Evolutionary conservation across 1,284 basidiomycete species (phyloP), one percentile per base, ranked within the genome.

Genomic region (Tilletia indica): DNA sequence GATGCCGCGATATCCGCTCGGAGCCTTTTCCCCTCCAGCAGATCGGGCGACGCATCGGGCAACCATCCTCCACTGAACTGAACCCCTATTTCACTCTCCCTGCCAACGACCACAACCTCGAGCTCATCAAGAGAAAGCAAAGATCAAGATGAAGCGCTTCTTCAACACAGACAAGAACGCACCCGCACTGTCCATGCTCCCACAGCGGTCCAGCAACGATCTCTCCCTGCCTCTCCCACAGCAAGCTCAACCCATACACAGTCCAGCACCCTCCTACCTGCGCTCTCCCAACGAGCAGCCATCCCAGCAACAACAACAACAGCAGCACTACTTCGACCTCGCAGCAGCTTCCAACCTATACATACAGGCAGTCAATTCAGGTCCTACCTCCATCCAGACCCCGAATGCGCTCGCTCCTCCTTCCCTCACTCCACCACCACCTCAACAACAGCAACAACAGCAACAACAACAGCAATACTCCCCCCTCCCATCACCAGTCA

Each of bases 241-340:
- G 61, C 61, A n/a, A 16, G 8, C 61, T 16, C 34, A 38, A 6
- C 34, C 61, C 12, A 4, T 38, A 14, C 36, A 36, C 31, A 64
- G 61, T 38, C 61, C 61, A 39, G 6, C 61, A 14, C 61, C 61
- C 19, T 64, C 61, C 16, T 64, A 64, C 36, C 8, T 34, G 11
- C 58, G 58, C 58, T 16, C 8, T 25, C 51, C 58, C 31, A 12
- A 38, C 38, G 34, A 3, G 14, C 19, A 64, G 34, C 31, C 4
- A 64, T 9, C 31, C 25, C 34, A 64, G 4, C 8, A 19, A 4
- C 31, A 19, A 21, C 36, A 42, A 34, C 61, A 64, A 16, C 61
- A 64, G 36, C 61, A 64, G 61, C 61, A 64, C 61, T 64, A 64
- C n/a, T 64, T 64, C 36, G 61, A 64, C 36, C 61, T 64, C 12